These are phyloP conservation scores for Capsicum rhomboideum DNA, from an alignment of 257 asterid species.

Conservation along the genomic window DNA sequence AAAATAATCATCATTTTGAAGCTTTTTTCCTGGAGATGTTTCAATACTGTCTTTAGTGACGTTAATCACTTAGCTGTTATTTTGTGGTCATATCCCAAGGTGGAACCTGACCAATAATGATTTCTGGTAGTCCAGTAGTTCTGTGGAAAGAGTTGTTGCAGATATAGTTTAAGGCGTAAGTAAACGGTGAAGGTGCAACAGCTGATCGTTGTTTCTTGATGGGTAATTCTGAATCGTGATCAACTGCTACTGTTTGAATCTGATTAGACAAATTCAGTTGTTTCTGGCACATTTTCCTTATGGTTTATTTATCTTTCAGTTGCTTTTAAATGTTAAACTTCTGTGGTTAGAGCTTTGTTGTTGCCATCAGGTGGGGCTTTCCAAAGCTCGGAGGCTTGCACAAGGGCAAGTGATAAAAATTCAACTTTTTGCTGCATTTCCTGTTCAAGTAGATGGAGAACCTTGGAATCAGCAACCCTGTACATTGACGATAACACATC, in stretches of 20 bases:
- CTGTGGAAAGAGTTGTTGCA: background rate
- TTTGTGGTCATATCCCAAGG: too few relatives aligned
- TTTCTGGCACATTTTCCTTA: background rate
- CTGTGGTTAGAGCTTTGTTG: background rate
- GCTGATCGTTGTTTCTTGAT: background rate
- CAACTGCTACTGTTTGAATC: background rate
- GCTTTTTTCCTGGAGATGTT: too few relatives aligned
- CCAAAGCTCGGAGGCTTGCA: conserved; percentile 90
- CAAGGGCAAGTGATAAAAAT: conserved; percentile 92
- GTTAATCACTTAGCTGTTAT: too few relatives aligned
- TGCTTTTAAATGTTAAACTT: background rate
- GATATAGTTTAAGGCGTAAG: background rate
- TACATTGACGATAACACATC: conserved; percentile 72
- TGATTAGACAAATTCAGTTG: background rate
- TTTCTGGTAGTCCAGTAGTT: background rate
- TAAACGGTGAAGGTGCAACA: background rate
- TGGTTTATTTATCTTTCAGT: background rate
- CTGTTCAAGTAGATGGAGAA: conserved; percentile 96
- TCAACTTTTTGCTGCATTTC: conserved; percentile 77
- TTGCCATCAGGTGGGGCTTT: conserved; percentile 76
- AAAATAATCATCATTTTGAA: too few relatives aligned
- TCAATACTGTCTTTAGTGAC: too few relatives aligned
- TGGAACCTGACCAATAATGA: too few relatives aligned
- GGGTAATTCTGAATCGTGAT: background rate
- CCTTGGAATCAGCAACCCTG: conserved; percentile 96